Percentiles rank a stretch among this genome's conserved stretches.
phyloP scores from a whole-genome alignment of 2,329 filamentous ascomycete species.

The Epicoccum sorghinum region DNA sequence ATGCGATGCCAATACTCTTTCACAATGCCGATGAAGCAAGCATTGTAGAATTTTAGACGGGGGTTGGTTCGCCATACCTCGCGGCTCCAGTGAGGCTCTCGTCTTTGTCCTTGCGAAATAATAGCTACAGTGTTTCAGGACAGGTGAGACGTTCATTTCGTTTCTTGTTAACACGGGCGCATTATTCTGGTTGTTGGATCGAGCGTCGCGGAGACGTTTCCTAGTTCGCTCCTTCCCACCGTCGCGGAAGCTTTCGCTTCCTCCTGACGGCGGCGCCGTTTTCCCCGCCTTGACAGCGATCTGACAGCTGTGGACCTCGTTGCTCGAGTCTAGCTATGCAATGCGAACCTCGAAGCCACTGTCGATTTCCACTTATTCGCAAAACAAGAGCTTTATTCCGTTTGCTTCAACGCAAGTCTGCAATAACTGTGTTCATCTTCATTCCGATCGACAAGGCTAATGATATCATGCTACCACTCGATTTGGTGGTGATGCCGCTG shows the following conservation, averaged over 20 bases:
- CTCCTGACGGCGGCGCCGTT: background rate
- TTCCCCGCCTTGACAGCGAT: background rate
- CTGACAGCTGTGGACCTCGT: conserved; percentile 3
- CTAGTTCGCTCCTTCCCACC: conserved; percentile 4
- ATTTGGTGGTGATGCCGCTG: background rate
- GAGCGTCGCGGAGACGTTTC: conserved; percentile 9
- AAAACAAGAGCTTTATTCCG: no score
- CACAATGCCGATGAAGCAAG: no score
- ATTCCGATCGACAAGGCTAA: conserved; percentile 17
- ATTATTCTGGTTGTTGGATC: background rate
- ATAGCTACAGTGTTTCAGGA: background rate
- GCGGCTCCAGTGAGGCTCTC: no score
- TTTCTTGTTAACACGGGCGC: conserved; percentile 9
- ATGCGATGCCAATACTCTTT: no score
- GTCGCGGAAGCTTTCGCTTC: conserved; percentile 8
- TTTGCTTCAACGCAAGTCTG: background rate
- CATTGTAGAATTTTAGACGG: no score
- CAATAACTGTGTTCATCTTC: conserved; percentile 2
- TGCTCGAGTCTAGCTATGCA: no score
- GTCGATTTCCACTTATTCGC: no score
- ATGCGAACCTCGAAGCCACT: no score
- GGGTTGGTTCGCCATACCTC: no score
- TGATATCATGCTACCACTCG: background rate
- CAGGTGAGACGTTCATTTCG: conserved; percentile 1
- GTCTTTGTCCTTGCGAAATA: background rate